Conservation (phyloP, 805 yeast genomes). For the Cyberlindnera misumaiensis region DNA sequence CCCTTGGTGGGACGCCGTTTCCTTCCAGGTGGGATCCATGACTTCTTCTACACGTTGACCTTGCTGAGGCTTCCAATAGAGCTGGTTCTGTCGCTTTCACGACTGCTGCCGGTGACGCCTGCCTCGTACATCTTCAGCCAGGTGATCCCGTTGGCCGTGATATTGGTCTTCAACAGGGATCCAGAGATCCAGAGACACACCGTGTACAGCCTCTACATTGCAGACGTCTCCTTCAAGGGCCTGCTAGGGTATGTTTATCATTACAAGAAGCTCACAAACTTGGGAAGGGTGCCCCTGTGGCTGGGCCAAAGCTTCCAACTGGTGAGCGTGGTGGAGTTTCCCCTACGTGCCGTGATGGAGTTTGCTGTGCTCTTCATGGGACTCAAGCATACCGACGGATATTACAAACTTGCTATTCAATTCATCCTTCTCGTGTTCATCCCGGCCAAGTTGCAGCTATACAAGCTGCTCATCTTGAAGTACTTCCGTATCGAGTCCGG, state of each 20-base stretch:
- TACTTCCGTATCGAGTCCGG: constrained; percentile 3
- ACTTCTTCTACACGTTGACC: constrained; percentile 34
- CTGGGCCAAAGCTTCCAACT: constrained; percentile 2
- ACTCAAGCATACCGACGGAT: constrained; percentile 6
- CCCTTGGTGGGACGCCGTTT: constrained; percentile 62
- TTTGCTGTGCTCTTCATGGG: constrained; percentile 17
- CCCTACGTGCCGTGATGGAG: constrained; percentile 11
- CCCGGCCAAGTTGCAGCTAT: constrained; percentile 14
- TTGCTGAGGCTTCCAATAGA: constrained; percentile 1
- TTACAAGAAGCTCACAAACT: constrained; percentile 10
- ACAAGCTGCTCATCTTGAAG: constrained; percentile 13
- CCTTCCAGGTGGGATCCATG: constrained; percentile 68
- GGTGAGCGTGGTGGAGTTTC: constrained; percentile 8
- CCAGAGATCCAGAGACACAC: constrained; percentile 12
- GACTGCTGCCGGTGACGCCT: constrained; percentile 9
- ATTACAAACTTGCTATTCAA: constrained; percentile 1
- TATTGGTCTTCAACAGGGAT: constrained; percentile 2
- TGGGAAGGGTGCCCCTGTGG: constrained; percentile 10
- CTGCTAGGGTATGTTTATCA: constrained; percentile 13
- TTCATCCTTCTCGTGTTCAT: constrained; percentile 10
- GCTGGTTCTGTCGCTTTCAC: constrained; percentile 4
- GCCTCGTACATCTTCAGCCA: constrained; percentile 4
- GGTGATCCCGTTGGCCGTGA: constrained; percentile 3
- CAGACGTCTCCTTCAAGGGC: constrained; percentile 5
- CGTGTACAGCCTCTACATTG: constrained; percentile 10